Evolutionary conservation across 2,329 filamentous ascomycete genomes (phyloP).

Genomic region (Penicillium italicum): DNA sequence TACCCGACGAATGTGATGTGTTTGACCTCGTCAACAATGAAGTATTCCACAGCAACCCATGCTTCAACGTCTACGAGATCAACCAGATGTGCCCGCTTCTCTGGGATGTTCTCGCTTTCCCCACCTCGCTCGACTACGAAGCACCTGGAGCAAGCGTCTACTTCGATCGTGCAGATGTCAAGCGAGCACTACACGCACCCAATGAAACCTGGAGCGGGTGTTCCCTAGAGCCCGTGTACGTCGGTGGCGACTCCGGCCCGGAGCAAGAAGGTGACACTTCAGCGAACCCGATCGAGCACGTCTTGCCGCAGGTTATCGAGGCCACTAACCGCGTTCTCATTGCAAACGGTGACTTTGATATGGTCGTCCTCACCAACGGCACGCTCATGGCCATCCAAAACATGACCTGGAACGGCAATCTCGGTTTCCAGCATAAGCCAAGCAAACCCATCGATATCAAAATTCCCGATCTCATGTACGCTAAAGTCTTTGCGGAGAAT

Average conservation of each 20-base stretch:
- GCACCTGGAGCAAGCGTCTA: constrained; percentile 62
- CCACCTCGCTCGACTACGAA: constrained; percentile 51
- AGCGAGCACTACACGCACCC: constrained; percentile 63
- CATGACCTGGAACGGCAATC: constrained; percentile 72
- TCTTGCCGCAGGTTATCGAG: constrained; percentile 39
- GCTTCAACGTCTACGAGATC: constrained; percentile 74
- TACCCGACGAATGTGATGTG: constrained; percentile 53
- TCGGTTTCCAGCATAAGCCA: constrained; percentile 67
- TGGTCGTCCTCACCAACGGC: constrained; percentile 65
- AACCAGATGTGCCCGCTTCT: constrained; percentile 66
- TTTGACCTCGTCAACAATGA: constrained; percentile 56
- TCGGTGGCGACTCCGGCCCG: constrained; percentile 39
- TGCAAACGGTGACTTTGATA: constrained; percentile 70
- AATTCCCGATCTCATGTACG: constrained; percentile 55
- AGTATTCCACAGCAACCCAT: constrained; percentile 62
- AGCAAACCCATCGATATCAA: constrained; percentile 45
- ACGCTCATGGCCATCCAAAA: constrained; percentile 73
- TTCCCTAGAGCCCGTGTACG: constrained; percentile 45
- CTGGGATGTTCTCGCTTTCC: constrained; percentile 67
- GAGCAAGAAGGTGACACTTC: constrained; percentile 39
- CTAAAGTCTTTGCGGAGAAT: constrained; percentile 50
- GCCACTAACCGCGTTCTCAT: constrained; percentile 70
- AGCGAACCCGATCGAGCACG: constrained; percentile 54
- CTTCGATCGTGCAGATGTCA: constrained; percentile 68
- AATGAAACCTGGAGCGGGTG: constrained; percentile 32